phyloP scores from a whole-genome alignment of 331 rosid species.

The Arachis monticola region DNA sequence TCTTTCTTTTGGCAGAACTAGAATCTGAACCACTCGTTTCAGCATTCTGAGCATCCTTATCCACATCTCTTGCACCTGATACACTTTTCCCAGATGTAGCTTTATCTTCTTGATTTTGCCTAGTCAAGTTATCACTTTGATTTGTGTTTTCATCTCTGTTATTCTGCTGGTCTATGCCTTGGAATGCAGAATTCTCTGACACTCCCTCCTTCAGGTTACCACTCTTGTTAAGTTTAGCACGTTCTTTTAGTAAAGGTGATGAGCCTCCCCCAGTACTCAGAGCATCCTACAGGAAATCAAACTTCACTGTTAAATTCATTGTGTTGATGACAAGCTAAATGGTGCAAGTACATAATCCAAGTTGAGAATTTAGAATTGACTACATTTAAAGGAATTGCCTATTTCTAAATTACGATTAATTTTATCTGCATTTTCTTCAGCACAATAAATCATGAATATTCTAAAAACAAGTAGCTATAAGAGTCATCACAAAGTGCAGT shows the following conservation, averaged over 20 bases:
- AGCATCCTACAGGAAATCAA: constrained; percentile 73
- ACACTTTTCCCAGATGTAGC: constrained; percentile 52
- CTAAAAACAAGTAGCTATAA: constrained; percentile 22
- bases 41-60: constrained; percentile 73
- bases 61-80: constrained; percentile 55
- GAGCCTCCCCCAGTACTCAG: constrained; percentile 60
- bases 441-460: constrained; percentile 8
- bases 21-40: constrained; percentile 97
- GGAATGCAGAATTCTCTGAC: constrained; percentile 74
- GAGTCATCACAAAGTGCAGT: constrained; percentile 25
- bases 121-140: constrained; percentile 50
- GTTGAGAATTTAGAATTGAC: constrained; percentile 41
- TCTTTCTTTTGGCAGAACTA: constrained; percentile 77
- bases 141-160: constrained; percentile 50
- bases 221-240: constrained; percentile 48
- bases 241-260: constrained; percentile 57
- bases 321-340: constrained; percentile 41
- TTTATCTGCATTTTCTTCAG: constrained; percentile 20
- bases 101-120: constrained; percentile 54
- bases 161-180: constrained; percentile 52
- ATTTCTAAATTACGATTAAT: constrained; percentile 30
- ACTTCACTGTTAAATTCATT: constrained; percentile 50
- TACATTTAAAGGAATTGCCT: constrained; percentile 18
- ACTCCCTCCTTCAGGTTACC: constrained; percentile 70
- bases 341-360: constrained; percentile 43